These are phyloP conservation scores for Starmerella sp. DNA, from an alignment of 805 yeast species.

Conservation along the genomic window DNA sequence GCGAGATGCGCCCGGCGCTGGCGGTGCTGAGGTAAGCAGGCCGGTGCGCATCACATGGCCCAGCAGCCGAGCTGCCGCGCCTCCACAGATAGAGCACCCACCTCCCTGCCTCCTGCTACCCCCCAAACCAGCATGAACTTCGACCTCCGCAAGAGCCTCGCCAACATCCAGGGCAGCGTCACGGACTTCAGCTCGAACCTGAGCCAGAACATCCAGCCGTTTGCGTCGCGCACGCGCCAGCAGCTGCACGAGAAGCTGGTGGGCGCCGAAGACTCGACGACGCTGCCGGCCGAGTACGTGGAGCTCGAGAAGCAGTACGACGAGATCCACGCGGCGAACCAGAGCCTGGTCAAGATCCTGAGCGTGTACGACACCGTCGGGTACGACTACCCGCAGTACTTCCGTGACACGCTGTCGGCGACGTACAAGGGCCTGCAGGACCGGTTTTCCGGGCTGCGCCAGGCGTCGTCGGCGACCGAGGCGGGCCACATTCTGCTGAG, in stretches of 20 bases:
- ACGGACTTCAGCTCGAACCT: slow-evolving; percentile 28
- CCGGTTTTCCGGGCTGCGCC: slow-evolving; percentile 55
- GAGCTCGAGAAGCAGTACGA: slow-evolving; percentile 66
- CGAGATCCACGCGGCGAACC: slow-evolving; percentile 57
- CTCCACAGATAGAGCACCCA: not conserved
- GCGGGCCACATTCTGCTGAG: slow-evolving; percentile 56
- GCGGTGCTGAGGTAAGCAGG: too few species aligned
- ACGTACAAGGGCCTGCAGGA: slow-evolving; percentile 54
- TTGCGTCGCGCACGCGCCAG: slow-evolving; percentile 73
- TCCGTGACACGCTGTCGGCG: slow-evolving; percentile 64
- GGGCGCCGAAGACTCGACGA: slow-evolving; percentile 70
- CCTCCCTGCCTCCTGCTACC: not conserved
- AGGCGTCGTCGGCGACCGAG: slow-evolving; percentile 67
- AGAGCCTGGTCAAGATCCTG: slow-evolving; percentile 43
- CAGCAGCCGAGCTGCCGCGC: not conserved
- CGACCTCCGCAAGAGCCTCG: slow-evolving; percentile 32
- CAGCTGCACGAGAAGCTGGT: slow-evolving; percentile 71
- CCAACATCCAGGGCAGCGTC: slow-evolving; percentile 27
- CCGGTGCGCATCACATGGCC: not conserved
- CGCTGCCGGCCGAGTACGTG: slow-evolving; percentile 70
- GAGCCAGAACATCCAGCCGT: slow-evolving; percentile 43
- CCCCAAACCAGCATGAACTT: slow-evolving; percentile 17
- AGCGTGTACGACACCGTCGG: slow-evolving; percentile 59
- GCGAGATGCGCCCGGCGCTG: too few species aligned
- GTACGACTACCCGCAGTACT: slow-evolving; percentile 72